phyloP scores from a whole-genome alignment of 192 early-diverging fungal genomes.

The Chytriomyces hyalinus region DNA sequence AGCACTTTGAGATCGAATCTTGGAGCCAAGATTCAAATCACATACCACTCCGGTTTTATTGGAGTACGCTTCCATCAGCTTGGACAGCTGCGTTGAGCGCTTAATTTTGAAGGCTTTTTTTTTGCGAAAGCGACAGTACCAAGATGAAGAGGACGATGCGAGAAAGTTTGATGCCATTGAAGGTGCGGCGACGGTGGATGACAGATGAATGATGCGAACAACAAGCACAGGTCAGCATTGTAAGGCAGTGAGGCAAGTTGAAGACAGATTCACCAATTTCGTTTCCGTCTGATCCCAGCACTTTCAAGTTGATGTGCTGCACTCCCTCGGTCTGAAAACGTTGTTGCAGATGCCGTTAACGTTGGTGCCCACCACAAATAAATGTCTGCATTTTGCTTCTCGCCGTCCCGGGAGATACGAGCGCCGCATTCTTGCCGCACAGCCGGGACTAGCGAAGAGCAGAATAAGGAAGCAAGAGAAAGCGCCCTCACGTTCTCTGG shows the following conservation, averaged over 20 bases:
- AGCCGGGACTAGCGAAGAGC: no score
- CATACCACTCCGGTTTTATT: conserved; percentile 76
- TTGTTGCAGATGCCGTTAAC: neutral
- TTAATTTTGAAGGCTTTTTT: conserved; percentile 95
- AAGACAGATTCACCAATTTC: conserved; percentile 70
- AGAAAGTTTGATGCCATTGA: conserved; percentile 4
- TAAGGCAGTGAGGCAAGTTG: neutral
- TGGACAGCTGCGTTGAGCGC: conserved; percentile 83
- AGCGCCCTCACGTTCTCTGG: no score
- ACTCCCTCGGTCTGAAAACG: conserved; percentile 31
- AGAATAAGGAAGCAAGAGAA: no score
- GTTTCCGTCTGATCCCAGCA: conserved; percentile 66
- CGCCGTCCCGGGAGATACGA: no score
- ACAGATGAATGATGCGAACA: conserved; percentile 9
- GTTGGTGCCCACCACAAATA: no score
- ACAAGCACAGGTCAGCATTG: conserved; percentile 3
- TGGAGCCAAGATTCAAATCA: neutral
- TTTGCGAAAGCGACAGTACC: neutral
- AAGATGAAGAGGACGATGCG: neutral
- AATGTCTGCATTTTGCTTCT: no score
- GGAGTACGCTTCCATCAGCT: conserved; percentile 94
- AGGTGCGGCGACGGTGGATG: neutral
- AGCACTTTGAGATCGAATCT: neutral
- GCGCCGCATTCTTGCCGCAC: no score
- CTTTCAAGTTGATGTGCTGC: conserved; percentile 91